Evolutionary conservation across 129 eudicot genomes (phyloP), one percentile per base, ranked within the genome.

Genomic region (Smallanthus sonchifolius): DNA sequence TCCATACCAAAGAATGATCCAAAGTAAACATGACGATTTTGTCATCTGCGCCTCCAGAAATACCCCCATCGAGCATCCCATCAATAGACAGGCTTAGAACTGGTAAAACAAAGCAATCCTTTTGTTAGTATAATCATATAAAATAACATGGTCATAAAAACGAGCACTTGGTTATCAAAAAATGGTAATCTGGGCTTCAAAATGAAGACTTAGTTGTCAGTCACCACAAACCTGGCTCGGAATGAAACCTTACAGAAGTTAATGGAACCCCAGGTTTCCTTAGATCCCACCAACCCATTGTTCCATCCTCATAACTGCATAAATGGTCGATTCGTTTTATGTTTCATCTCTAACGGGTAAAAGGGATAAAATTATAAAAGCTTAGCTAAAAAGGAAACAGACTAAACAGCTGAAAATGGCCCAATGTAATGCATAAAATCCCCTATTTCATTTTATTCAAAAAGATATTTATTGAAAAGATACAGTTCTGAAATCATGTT

Each of bases 271-370:
- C 84, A 0, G 94, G 83, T 75, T 89, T 92, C 74, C 98, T 86
- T 42, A 89, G 71, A 77, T 92, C 98, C 98, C 98, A 92, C 96
- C 94, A 92, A n/a, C 75, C 84, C 86, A 92, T 86, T 17, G 95
- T 80, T 70, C 98, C 98, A 48, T 92, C 98, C 75, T 93, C 96
- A 65, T 87, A 88, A 32, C 96, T 90, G 74, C 62, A 63, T 72
- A 64, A 45, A 36, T 14, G 45, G 56, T 39, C 2, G 14, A 38
- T 16, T 37, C 30, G 2, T 15, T 36, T 64, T 64, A 64, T 37
- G 30, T 36, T 64, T 61, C 2, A 37, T 63, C 30, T 64, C 32
- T 37, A 64, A 64, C 7, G 7, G 48, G 30, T 8, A 7, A 64
- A 62, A 36, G 14, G 8, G 30, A 35, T 7, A 63, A 36, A 35